Percentiles rank a stretch among this genome's conserved stretches.
Evolutionary conservation across 305 asterid species (phyloP).

Genomic region (Fraxinus nigra): DNA sequence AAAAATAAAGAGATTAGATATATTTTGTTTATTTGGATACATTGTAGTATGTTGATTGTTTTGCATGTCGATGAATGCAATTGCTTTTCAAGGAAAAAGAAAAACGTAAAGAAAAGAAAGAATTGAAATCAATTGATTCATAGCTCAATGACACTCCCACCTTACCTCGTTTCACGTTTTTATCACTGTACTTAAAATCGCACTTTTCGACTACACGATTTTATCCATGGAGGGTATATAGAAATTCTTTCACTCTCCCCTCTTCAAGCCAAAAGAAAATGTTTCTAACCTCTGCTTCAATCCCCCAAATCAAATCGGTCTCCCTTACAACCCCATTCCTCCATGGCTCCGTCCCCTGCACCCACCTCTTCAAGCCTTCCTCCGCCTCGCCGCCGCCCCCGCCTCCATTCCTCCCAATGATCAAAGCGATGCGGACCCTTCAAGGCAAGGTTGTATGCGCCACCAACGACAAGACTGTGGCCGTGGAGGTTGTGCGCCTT

Average conservation of each 20-base stretch:
- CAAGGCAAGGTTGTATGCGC: slow-evolving; percentile 76
- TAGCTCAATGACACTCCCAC: neutral
- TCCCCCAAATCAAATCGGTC: slow-evolving; percentile 69
- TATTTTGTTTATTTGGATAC: neutral
- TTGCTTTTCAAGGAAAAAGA: no score
- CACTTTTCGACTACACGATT: slow-evolving; percentile 7
- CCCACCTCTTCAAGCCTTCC: slow-evolving; percentile 41
- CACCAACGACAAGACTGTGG: slow-evolving; percentile 79
- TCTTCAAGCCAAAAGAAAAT: slow-evolving; percentile 34
- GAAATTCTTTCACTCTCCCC: slow-evolving; percentile 8
- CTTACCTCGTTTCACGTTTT: neutral
- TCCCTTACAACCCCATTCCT: slow-evolving; percentile 62
- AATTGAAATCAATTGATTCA: neutral
- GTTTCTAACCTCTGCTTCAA: slow-evolving; percentile 40
- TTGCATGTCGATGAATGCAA: neutral
- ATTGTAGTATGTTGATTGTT: neutral
- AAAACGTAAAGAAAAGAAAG: no score
- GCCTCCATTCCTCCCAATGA: slow-evolving; percentile 43
- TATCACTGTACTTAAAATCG: neutral
- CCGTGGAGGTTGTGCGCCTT: slow-evolving; percentile 78
- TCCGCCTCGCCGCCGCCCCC: slow-evolving; percentile 29
- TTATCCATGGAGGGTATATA: slow-evolving; percentile 18
- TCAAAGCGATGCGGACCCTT: slow-evolving; percentile 66
- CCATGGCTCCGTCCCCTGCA: slow-evolving; percentile 55
- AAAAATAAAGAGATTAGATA: neutral